Base-by-base conservation (phyloP, 2,329 filamentous ascomycete species). In the Arthroderma uncinatum region DNA sequence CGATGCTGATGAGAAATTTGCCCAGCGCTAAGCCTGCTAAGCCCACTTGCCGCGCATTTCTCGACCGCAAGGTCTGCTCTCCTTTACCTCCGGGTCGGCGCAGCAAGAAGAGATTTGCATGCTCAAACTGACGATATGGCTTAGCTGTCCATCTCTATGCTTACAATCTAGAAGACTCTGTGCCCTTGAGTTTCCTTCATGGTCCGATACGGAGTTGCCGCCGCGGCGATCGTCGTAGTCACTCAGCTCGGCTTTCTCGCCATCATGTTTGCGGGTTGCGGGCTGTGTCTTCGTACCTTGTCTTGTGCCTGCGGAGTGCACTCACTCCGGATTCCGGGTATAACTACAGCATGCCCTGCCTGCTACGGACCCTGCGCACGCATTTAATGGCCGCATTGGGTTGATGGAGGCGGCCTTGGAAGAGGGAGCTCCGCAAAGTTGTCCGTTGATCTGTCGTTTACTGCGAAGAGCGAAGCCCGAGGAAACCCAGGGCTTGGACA, bases 381-480 rank as follows among this genome's bases (percentile, higher is more conserved):
- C 16, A 19, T 21, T 42, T 42, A 42, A 42, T 21, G 39, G 6
- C 39, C 19, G 19, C 39, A 42, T 42, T 42, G 23, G 39, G 39
- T 10, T 42, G 39, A 19, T 42, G 19, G 39, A 42, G 39, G 39
- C 39, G 16, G n/a, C 23, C 4, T 2, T 21, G 16, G 39, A 19
- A 19, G 16, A 42, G 7, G 19, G n/a, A n/a, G n/a, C n/a, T n/a
- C 39, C 39, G 39, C 19, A 19, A 42, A 42, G 39, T 4, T 21
- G 39, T 9, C n/a, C 39, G 23, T 42, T 21, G n/a, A 42, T 42
- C 39, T 19, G 23, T 42, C 16, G 39, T 21, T 48, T 34, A 21
- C 14, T 48, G 44, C 44, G 44, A 48, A 48, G 44, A 48, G 44
- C 44, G 44, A 48, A 48, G 44, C 44, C 44, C 44, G 21, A 28